phyloP scores from a whole-genome alignment of 306 rosid genomes.

The Trifolium repens region DNA sequence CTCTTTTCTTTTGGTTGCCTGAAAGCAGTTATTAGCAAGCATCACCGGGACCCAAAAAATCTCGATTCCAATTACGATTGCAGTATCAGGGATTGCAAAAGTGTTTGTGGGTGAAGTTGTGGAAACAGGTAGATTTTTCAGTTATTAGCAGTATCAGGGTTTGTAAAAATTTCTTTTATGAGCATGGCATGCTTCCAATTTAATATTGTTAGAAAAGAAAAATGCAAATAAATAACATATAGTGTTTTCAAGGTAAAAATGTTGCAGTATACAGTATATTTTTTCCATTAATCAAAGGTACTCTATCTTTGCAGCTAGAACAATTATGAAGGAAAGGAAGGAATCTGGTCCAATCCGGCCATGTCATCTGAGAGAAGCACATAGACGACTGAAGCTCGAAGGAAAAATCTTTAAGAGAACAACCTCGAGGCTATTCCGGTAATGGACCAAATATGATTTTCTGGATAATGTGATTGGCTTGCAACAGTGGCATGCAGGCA shows the following conservation, averaged over 20 bases:
- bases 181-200: conserved; percentile 15
- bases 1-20: conserved; percentile 26
- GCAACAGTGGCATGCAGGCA: conserved; percentile 1
- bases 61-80: conserved; percentile 88
- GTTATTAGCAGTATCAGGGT: neutral
- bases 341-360: conserved; percentile 95
- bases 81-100: conserved; percentile 93
- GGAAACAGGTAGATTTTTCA: conserved; percentile 71
- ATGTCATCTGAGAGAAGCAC: conserved; percentile 91
- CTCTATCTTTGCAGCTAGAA: conserved; percentile 67
- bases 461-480: conserved; percentile 20
- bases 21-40: conserved; percentile 73
- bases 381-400: conserved; percentile 85
- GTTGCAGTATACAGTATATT: neutral
- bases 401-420: conserved; percentile 87
- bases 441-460: conserved; percentile 38
- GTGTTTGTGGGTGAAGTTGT: conserved; percentile 93
- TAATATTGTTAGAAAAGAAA: conserved; percentile 5
- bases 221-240: neutral
- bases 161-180: no score
- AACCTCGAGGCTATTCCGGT: conserved; percentile 75
- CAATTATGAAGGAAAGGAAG: conserved; percentile 80
- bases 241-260: conserved; percentile 8
- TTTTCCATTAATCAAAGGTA: conserved; percentile 2
- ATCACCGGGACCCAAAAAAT: conserved; percentile 88